Base-by-base conservation (phyloP, 1,284 basidiomycete genomes). In the Volvariella surrecta region DNA sequence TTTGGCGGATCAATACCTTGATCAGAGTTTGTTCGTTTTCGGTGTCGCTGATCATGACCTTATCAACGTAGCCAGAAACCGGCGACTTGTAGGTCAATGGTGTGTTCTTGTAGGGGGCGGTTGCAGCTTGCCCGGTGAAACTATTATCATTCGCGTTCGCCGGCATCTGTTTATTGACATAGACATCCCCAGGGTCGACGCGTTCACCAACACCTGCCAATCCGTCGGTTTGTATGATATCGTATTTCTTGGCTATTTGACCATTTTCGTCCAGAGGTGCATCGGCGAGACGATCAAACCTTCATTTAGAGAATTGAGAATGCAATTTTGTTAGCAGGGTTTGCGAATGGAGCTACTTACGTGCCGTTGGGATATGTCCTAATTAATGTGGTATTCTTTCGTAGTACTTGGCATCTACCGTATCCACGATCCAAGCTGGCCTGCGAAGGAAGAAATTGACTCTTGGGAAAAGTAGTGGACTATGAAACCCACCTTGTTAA, bases 1-100 rank as follows among this genome's bases (percentile, higher is more conserved):
- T 99, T 68, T 99, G 96, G 31, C 96, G 83, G 55, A 98, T 91
- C 52, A 99, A 73, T n/a, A 98, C 91, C 66, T 99, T 99, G 74
- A 99, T 89, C 44, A 99, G 70, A n/a, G 89, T 92, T 62, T 96
- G 90, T 60, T 97, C 95, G 57, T 91, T 92, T 54, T 89, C 85
- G 2, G 90, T 94, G 57, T 98, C 93, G 45, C 90, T 95, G 49
- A 99, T 79, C 78, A 99, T 81, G 58, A 99, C 89, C 64, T 99
- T 98, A 74, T 99, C 96, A 52, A 99, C 85, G 59, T 94, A 87
- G 13, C 92, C 90, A 1, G 90, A 82, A 28, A 97, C 87, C 7
- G 92, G 89, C 2, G 88, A 85, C 61, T 96, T 95, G 70, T 97
- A 95, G 17, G 78, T 76, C 74, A 96, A 81, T 0, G 93, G 91